These are phyloP conservation scores for Mollisia scopiformis DNA, from an alignment of 2,329 filamentous ascomycete species.

Conservation along the genomic window DNA sequence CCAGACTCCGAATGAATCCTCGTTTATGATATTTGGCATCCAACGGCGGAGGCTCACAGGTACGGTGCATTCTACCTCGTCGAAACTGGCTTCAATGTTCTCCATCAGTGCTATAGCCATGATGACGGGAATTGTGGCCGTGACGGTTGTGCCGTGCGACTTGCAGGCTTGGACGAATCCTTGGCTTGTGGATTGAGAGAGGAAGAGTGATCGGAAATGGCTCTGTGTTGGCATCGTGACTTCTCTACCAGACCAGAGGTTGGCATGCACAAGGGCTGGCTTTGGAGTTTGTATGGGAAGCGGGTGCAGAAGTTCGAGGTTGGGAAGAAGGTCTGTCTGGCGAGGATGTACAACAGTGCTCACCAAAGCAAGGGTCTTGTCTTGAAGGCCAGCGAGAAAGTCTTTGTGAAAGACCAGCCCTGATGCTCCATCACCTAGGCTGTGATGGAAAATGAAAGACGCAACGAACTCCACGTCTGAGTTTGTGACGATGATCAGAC, in stretches of 20 bases:
- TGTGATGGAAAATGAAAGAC: constrained; percentile 21
- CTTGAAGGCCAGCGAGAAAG: constrained; percentile 6
- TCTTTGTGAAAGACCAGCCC: constrained; percentile 18
- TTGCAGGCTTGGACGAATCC: constrained; percentile 8
- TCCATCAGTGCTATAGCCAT: constrained; percentile 7
- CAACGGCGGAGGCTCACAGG: constrained; percentile 15
- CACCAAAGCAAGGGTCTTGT: background rate
- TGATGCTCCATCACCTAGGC: constrained; percentile 14
- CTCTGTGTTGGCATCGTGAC: constrained; percentile 4
- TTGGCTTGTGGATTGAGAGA: constrained; percentile 1
- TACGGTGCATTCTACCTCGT: constrained; percentile 6
- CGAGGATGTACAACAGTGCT: constrained; percentile 1
- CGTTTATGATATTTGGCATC: constrained; percentile 1
- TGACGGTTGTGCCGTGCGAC: constrained; percentile 6
- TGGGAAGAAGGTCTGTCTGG: constrained; percentile 1
- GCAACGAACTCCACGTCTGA: constrained; percentile 3
- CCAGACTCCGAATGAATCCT: constrained; percentile 12
- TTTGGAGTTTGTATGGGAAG: background rate
- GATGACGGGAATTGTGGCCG: constrained; percentile 12
- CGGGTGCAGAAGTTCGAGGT: constrained; percentile 11
- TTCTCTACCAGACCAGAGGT: constrained; percentile 8
- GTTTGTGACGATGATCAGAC: constrained; percentile 8
- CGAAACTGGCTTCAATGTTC: background rate
- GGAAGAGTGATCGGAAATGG: constrained; percentile 9
- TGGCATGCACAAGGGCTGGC: background rate